A percentile compares a stretch with the other conserved stretches of the same genome.
These are phyloP conservation scores for Colletotrichum karsti DNA, from an alignment of 2,329 filamentous ascomycete genomes.

Conservation along the genomic window DNA sequence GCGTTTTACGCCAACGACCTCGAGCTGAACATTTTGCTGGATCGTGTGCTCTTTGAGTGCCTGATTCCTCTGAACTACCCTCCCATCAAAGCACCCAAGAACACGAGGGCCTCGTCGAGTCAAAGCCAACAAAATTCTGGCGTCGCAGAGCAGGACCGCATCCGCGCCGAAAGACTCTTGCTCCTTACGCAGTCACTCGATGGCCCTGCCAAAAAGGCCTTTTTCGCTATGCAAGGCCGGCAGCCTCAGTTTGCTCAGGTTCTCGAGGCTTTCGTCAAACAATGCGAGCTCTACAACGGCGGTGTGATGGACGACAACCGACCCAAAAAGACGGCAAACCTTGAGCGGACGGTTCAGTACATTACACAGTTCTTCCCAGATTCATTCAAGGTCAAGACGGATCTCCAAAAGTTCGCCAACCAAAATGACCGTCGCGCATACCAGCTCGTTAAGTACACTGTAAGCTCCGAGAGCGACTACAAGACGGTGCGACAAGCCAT, in stretches of 20 bases:
- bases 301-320: conserved; percentile 81
- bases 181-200: conserved; percentile 84
- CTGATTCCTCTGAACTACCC: conserved; percentile 92
- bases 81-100: conserved; percentile 63
- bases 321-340: conserved; percentile 72
- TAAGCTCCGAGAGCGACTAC: conserved; percentile 88
- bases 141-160: conserved; percentile 74
- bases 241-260: conserved; percentile 79
- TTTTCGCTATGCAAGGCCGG: conserved; percentile 84
- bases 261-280: conserved; percentile 78
- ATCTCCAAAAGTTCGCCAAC: conserved; percentile 91
- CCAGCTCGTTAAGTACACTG: conserved; percentile 86
- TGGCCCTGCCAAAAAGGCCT: conserved; percentile 80
- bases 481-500: conserved; percentile 90
- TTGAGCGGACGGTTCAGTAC: conserved; percentile 78
- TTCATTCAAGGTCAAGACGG: conserved; percentile 72
- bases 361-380: conserved; percentile 83
- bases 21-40: conserved; percentile 85
- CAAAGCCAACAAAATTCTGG: conserved; percentile 52
- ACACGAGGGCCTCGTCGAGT: conserved; percentile 62
- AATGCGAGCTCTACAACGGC: conserved; percentile 91
- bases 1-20: conserved; percentile 89
- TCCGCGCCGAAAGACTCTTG: conserved; percentile 85
- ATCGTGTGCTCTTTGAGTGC: conserved; percentile 85
- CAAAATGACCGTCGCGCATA: conserved; percentile 90